A percentile compares a stretch with the other conserved stretches of the same genome.
These are phyloP conservation scores for Mucor mucedo DNA, from an alignment of 371 early-diverging fungal species.

Conservation along the genomic window DNA sequence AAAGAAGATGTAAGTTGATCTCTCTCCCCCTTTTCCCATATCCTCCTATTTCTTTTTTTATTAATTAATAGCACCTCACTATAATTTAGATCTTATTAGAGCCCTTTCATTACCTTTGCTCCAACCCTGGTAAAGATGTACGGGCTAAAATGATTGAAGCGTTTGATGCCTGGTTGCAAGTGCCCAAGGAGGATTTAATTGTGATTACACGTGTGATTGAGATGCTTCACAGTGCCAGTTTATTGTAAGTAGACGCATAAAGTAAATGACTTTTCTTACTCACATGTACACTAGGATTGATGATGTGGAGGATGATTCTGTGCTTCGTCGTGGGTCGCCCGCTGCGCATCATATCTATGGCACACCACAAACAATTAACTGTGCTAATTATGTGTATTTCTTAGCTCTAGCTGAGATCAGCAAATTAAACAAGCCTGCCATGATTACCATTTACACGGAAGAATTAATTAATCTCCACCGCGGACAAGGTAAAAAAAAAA, in stretches of 20 bases:
- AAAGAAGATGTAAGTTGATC: slow-evolving; percentile 23
- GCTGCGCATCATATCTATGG: slow-evolving; percentile 97
- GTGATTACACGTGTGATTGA: slow-evolving; percentile 84
- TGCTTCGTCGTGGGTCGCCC: slow-evolving; percentile 87
- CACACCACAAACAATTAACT: slow-evolving; percentile 89
- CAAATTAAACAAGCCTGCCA: slow-evolving; percentile 66
- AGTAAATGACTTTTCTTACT: neutral
- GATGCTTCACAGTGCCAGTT: slow-evolving; percentile 94
- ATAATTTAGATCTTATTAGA: slow-evolving; percentile 69
- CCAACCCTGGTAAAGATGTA: slow-evolving; percentile 92
- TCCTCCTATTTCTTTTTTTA: neutral
- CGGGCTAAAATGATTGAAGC: slow-evolving; percentile 88
- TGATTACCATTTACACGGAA: slow-evolving; percentile 80
- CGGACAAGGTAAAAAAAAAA: slow-evolving; percentile 27
- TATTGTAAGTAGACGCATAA: slow-evolving; percentile 67
- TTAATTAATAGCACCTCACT: neutral
- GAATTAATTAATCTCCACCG: slow-evolving; percentile 32
- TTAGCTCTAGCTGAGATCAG: slow-evolving; percentile 82
- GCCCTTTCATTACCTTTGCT: slow-evolving; percentile 82
- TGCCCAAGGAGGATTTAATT: slow-evolving; percentile 71
- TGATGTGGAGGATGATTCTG: slow-evolving; percentile 95
- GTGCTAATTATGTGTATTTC: slow-evolving; percentile 95
- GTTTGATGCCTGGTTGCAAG: slow-evolving; percentile 88
- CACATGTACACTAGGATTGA: slow-evolving; percentile 71
- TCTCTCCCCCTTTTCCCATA: neutral